Evolutionary conservation across 345 rosid species (phyloP).

Genomic region (Triadica sebifera): DNA sequence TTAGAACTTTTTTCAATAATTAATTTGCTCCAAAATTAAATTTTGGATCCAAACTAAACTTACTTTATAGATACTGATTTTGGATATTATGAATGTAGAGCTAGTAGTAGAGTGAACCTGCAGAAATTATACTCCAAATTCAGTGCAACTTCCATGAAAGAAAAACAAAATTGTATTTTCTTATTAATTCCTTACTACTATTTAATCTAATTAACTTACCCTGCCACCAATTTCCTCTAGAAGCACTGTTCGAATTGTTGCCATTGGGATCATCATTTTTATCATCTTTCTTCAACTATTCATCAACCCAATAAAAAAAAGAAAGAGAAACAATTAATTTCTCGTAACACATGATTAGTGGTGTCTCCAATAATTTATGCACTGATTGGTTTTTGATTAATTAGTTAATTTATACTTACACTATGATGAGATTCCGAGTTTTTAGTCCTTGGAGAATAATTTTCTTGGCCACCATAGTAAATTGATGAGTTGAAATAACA

Average conservation of each 20-base stretch:
- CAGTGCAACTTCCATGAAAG: not conserved
- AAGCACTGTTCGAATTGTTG: slow-evolving; percentile 55
- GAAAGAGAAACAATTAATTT: not conserved
- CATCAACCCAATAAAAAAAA: not conserved
- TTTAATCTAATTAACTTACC: slow-evolving; percentile 37
- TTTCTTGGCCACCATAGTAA: slow-evolving; percentile 91
- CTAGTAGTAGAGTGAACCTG: slow-evolving; percentile 33
- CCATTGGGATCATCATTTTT: slow-evolving; percentile 49
- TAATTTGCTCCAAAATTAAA: too few species aligned
- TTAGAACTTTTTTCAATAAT: too few species aligned
- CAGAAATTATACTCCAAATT: not conserved
- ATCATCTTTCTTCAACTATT: slow-evolving; percentile 60
- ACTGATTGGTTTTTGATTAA: not conserved
- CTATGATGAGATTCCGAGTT: slow-evolving; percentile 36
- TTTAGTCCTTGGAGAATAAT: slow-evolving; percentile 56
- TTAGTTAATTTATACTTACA: slow-evolving; percentile 24
- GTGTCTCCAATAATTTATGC: not conserved
- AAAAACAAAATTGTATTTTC: not conserved
- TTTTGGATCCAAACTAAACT: slow-evolving; percentile 12
- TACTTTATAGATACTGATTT: slow-evolving; percentile 15
- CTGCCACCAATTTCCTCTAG: slow-evolving; percentile 98
- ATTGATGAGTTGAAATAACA: slow-evolving; percentile 83
- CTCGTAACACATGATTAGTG: not conserved
- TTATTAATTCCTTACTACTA: not conserved
- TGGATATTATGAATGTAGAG: not conserved